Evolutionary conservation across 306 rosid genomes (phyloP).

Genomic region (Senna siamea): DNA sequence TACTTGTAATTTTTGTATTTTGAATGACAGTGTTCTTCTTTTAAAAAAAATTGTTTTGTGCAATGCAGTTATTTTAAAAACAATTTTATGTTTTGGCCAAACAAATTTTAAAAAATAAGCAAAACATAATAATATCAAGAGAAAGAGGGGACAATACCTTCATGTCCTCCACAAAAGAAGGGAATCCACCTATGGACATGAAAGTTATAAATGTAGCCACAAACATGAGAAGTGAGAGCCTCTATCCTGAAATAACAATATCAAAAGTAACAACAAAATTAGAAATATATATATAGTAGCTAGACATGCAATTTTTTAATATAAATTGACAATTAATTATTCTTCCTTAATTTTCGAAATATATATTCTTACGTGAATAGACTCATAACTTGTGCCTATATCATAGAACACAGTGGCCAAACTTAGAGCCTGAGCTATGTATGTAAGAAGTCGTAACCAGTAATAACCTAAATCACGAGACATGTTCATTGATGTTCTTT

Average conservation of each 20-base stretch:
- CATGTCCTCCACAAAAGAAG: slow-evolving; percentile 82
- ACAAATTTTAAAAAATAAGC: no score
- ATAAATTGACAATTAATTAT: not conserved
- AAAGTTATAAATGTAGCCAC: slow-evolving; percentile 65
- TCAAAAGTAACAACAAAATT: not conserved
- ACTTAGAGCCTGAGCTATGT: slow-evolving; percentile 43
- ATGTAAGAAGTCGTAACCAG: slow-evolving; percentile 65
- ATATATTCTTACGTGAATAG: slow-evolving; percentile 53
- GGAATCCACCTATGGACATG: slow-evolving; percentile 79
- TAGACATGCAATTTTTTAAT: no score
- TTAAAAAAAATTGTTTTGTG: no score
- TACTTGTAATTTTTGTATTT: no score
- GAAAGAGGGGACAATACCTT: slow-evolving; percentile 45
- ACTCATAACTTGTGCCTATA: slow-evolving; percentile 37
- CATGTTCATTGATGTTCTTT: slow-evolving; percentile 71
- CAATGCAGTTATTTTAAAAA: no score
- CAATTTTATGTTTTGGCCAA: no score
- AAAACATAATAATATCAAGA: not conserved
- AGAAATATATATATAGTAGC: no score
- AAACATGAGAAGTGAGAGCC: slow-evolving; percentile 65
- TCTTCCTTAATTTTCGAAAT: no score
- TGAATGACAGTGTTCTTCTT: no score
- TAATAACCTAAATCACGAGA: slow-evolving; percentile 68
- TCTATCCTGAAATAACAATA: slow-evolving; percentile 57
- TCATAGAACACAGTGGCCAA: slow-evolving; percentile 52